Conservation (phyloP, 2,329 filamentous ascomycete genomes). For the Allantophomopsis lycopodina region DNA sequence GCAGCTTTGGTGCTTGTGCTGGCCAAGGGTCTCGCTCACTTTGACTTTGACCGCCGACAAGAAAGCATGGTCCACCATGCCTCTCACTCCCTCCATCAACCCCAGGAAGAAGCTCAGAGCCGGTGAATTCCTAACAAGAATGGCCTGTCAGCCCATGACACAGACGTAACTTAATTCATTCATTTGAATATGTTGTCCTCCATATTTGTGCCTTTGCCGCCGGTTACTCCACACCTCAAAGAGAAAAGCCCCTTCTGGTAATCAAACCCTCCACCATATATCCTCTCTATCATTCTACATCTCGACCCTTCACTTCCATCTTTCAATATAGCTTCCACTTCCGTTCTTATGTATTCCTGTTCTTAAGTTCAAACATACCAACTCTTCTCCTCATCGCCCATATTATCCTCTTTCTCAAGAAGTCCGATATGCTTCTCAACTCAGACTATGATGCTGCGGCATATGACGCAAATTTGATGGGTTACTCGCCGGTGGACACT, state of each 20-base stretch:
- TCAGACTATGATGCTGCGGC: constrained; percentile 4
- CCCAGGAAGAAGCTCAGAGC: neutral
- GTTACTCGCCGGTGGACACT: constrained; percentile 24
- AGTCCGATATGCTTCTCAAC: constrained; percentile 8
- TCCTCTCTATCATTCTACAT: no score
- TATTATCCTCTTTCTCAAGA: neutral
- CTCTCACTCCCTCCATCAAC: neutral
- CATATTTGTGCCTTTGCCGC: neutral
- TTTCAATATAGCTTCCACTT: neutral
- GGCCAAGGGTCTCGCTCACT: no score
- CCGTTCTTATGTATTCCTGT: neutral
- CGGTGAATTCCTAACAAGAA: neutral
- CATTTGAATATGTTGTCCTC: neutral
- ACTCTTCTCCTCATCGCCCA: neutral
- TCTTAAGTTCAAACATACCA: neutral
- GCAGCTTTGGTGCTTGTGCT: no score
- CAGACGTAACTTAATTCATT: constrained; percentile 8
- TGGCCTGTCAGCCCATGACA: constrained; percentile 17
- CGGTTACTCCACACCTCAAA: no score
- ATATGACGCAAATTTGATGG: constrained; percentile 10
- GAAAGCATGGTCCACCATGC: neutral
- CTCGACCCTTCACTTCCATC: neutral
- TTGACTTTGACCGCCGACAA: no score
- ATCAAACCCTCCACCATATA: no score
- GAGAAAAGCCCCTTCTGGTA: no score